Percentiles rank a stretch among this genome's conserved stretches.
phyloP scores from a whole-genome alignment of 331 rosid genomes.

The Acacia pycnantha region DNA sequence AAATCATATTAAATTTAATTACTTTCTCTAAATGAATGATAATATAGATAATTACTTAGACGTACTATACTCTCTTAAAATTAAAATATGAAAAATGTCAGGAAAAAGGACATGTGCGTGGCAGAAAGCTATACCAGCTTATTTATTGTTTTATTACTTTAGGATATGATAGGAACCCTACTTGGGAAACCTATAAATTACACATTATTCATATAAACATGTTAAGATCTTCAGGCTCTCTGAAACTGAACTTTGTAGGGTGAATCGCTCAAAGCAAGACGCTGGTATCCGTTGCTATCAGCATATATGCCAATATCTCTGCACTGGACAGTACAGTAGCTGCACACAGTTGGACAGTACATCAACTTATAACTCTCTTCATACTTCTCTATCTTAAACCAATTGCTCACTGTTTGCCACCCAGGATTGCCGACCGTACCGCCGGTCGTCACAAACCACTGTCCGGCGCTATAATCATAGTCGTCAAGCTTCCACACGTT shows the following conservation, averaged over 20 bases:
- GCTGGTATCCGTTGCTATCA: constrained; percentile 30
- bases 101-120: background rate
- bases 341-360: constrained; percentile 50
- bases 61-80: too few species aligned
- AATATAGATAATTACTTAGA: too few species aligned
- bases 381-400: constrained; percentile 58
- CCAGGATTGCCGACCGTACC: constrained; percentile 37
- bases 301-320: constrained; percentile 48
- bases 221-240: background rate
- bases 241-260: constrained; percentile 47
- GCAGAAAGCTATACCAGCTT: background rate
- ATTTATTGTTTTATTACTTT: too few species aligned
- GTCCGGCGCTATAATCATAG: background rate
- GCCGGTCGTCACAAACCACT: constrained; percentile 28
- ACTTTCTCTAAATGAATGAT: too few species aligned
- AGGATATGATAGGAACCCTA: background rate
- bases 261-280: constrained; percentile 46
- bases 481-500: constrained; percentile 35
- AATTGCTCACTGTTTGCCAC: constrained; percentile 22
- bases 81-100: too few species aligned
- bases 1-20: background rate
- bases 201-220: background rate
- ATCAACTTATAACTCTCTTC: constrained; percentile 50
- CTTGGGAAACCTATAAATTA: background rate
- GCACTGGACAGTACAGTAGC: constrained; percentile 40